Evolutionary conservation across 75 land plant species (phyloP).

Genomic region (Cupressus sempervirens): DNA sequence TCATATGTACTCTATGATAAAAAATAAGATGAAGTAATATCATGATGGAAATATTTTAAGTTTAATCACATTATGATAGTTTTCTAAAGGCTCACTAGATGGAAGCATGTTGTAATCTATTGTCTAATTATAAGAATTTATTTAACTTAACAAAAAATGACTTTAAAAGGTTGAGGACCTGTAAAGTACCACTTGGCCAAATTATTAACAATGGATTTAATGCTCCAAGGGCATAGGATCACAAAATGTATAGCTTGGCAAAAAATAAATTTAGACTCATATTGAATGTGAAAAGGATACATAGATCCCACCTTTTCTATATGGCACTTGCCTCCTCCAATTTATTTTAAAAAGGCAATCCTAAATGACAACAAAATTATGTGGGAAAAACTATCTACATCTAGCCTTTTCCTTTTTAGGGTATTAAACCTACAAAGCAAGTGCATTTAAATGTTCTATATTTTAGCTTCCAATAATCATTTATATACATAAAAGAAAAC

Average conservation of each 20-base stretch:
- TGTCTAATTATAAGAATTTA: too few relatives aligned
- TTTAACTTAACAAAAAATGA: not conserved
- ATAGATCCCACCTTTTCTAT: not conserved
- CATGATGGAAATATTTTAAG: too few relatives aligned
- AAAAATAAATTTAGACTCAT: too few relatives aligned
- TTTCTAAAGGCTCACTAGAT: not conserved
- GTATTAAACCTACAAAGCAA: not conserved
- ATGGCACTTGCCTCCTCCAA: not conserved
- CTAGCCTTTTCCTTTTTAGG: not conserved
- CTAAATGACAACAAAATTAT: not conserved
- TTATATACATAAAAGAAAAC: not conserved
- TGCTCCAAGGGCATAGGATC: not conserved
- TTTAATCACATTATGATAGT: not conserved
- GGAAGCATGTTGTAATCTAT: too few relatives aligned
- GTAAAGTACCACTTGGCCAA: not conserved
- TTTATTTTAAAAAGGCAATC: too few relatives aligned
- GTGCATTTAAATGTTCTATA: not conserved
- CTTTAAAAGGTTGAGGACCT: not conserved
- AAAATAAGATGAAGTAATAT: not conserved
- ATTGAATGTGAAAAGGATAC: not conserved
- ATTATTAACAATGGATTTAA: not conserved
- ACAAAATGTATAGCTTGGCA: not conserved
- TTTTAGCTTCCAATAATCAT: not conserved
- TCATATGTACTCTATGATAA: not conserved
- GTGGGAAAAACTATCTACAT: not conserved